phyloP scores from a whole-genome alignment of 2,329 filamentous ascomycete genomes.

The Aulographum hederae region DNA sequence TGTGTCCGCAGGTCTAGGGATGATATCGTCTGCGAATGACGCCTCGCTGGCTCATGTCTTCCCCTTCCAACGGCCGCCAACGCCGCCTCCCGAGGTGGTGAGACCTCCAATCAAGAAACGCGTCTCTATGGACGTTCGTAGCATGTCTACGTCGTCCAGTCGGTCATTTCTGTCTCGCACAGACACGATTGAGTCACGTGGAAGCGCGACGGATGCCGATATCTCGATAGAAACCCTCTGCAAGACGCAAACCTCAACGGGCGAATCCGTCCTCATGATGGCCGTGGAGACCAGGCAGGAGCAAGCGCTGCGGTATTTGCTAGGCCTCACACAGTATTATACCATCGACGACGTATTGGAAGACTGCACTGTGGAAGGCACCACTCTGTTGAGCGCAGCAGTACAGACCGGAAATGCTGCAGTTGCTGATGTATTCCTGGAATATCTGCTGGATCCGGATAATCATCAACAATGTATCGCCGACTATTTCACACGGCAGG shows the following conservation, averaged over 20 bases:
- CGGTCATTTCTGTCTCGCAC: constrained; percentile 68
- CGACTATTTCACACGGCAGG: constrained; percentile 55
- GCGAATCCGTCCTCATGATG: constrained; percentile 60
- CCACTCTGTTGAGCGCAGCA: constrained; percentile 74
- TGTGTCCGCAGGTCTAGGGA: neutral
- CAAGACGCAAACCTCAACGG: constrained; percentile 49
- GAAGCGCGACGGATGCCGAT: constrained; percentile 64
- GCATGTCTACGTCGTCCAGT: constrained; percentile 71
- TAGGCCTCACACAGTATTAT: constrained; percentile 62
- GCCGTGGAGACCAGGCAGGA: constrained; percentile 41
- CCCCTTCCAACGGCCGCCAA: constrained; percentile 56
- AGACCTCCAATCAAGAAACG: constrained; percentile 35
- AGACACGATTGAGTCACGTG: constrained; percentile 56
- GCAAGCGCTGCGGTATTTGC: constrained; percentile 58
- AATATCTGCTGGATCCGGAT: constrained; percentile 24
- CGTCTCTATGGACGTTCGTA: constrained; percentile 79
- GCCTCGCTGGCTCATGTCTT: constrained; percentile 64
- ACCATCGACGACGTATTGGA: constrained; percentile 51
- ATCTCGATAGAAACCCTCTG: constrained; percentile 64
- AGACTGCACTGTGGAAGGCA: constrained; percentile 78
- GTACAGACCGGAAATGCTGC: constrained; percentile 66
- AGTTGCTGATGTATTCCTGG: constrained; percentile 57
- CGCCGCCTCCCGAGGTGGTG: constrained; percentile 21
- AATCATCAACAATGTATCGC: constrained; percentile 25
- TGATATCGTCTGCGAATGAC: neutral